These are phyloP conservation scores for Magnaporthiopsis poae DNA, from an alignment of 2,329 filamentous ascomycete genomes.

Conservation along the genomic window DNA sequence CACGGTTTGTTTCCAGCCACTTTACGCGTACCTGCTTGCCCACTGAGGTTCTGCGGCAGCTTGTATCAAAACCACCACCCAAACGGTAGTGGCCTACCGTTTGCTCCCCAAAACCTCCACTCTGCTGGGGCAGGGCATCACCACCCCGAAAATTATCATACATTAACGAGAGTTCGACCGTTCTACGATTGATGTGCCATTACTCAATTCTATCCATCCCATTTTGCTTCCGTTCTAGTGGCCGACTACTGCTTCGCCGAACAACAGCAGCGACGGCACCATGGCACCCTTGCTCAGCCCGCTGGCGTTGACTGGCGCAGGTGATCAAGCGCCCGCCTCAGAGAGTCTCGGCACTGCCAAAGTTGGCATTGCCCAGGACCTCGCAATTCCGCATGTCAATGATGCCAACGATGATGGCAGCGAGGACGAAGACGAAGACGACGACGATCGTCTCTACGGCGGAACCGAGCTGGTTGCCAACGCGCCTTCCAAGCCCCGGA, in stretches of 20 bases:
- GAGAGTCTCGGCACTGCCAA: background rate
- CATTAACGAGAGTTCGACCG: background rate
- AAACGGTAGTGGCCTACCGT: background rate
- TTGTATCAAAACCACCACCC: background rate
- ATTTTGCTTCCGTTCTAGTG: too few relatives aligned
- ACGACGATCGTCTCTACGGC: constrained; percentile 20
- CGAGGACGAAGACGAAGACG: constrained; percentile 8
- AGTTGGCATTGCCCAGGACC: background rate
- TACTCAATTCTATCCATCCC: background rate
- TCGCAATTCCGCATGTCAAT: background rate
- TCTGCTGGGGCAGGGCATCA: background rate
- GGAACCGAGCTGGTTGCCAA: constrained; percentile 19
- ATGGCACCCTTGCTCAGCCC: background rate
- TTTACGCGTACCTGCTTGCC: background rate
- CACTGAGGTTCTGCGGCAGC: too few relatives aligned
- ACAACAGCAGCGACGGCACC: too few relatives aligned
- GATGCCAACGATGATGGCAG: background rate
- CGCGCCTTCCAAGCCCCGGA: constrained; percentile 22
- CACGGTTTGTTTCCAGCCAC: background rate
- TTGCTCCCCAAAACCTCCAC: background rate
- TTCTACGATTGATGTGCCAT: background rate
- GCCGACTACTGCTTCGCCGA: too few relatives aligned
- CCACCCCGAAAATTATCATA: background rate
- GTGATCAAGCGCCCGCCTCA: background rate
- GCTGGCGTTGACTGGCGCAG: background rate